phyloP scores from a whole-genome alignment of 257 asterid genomes.

The Echites panduratus region DNA sequence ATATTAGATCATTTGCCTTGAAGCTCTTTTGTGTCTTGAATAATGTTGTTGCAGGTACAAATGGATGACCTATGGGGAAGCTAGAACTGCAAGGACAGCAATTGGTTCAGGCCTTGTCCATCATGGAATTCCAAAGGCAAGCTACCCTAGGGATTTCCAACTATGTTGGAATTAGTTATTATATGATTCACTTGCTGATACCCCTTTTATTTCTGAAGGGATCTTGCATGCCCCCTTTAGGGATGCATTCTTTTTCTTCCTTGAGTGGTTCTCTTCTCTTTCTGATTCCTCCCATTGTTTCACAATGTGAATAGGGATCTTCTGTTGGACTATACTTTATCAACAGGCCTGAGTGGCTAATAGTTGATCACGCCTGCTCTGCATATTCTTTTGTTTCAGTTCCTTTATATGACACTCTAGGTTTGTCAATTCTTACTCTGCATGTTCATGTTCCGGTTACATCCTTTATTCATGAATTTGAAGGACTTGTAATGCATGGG shows the following conservation, averaged over 20 bases:
- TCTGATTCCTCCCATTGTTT: slow-evolving; percentile 13
- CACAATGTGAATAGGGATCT: slow-evolving; percentile 41
- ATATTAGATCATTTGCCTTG: not conserved
- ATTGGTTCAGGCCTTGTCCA: slow-evolving; percentile 57
- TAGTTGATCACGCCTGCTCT: slow-evolving; percentile 73
- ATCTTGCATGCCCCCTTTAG: not conserved
- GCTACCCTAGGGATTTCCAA: not conserved
- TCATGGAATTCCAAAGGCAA: slow-evolving; percentile 31
- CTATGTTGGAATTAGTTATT: not conserved
- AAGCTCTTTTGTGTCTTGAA: not conserved
- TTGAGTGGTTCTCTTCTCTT: not conserved
- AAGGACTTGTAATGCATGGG: slow-evolving; percentile 5
- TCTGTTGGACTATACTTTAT: slow-evolving; percentile 57
- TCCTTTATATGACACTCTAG: slow-evolving; percentile 74
- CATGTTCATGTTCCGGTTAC: not conserved
- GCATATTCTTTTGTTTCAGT: slow-evolving; percentile 59
- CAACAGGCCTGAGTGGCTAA: slow-evolving; percentile 67
- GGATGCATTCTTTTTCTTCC: not conserved
- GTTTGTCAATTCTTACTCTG: slow-evolving; percentile 25
- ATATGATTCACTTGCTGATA: not conserved
- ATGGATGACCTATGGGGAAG: slow-evolving; percentile 75
- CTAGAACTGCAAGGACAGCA: slow-evolving; percentile 51
- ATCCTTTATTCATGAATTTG: not conserved
- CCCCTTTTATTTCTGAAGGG: not conserved
- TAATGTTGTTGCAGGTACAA: slow-evolving; percentile 30